Base-by-base conservation (phyloP, 768 basidiomycete species). In the Botryobasidium botryosum region DNA sequence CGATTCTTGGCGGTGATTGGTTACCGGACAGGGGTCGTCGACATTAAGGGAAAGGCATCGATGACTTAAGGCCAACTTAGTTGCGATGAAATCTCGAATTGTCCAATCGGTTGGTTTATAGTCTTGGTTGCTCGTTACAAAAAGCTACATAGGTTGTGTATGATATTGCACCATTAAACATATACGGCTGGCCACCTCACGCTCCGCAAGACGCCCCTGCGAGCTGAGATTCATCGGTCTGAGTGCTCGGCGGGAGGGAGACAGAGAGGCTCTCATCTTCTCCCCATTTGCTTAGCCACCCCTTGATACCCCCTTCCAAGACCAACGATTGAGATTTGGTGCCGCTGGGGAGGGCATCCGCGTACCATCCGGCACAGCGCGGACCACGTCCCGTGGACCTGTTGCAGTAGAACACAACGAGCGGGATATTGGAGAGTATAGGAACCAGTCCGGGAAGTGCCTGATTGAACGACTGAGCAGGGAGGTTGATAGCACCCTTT, bases 391-490 rank as follows among this genome's bases (percentile, higher is more conserved):
- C 45, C 13, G 23, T 45, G 17, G 28, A 40, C 8, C 29, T 47
- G 40, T 47, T 32, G 45, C 45, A 47, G 17, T 47, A 39, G 40
- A 47, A 47, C 3, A 61, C 46, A 24, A 63, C 54, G 8, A 50
- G 32, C 3, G 58, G 54, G 5, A 57, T 44, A 15, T 42, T 44
- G 3, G 48, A 47, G 6, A 66, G 53, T 10, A 67, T 17, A 0
- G 61, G 53, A 12, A 61, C 17, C 15, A 65, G 46, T 6, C 50
- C 51, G 0, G 61, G 58, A 1, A 66, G 55, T 0, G 63, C 61
- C 15, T 57, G 60, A 43, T 63, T 58, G 55, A 68, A 64, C 1
- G 66, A 62, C 35, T 69, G 66, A 0, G 66, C 68, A 8, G 68
- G 67, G 1, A 68, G 57, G 52, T 68, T 69, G 48, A 68, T 57